Evolutionary conservation across 495 filamentous ascomycete genomes (phyloP).

Genomic region (Aspergillus coremiiformis): DNA sequence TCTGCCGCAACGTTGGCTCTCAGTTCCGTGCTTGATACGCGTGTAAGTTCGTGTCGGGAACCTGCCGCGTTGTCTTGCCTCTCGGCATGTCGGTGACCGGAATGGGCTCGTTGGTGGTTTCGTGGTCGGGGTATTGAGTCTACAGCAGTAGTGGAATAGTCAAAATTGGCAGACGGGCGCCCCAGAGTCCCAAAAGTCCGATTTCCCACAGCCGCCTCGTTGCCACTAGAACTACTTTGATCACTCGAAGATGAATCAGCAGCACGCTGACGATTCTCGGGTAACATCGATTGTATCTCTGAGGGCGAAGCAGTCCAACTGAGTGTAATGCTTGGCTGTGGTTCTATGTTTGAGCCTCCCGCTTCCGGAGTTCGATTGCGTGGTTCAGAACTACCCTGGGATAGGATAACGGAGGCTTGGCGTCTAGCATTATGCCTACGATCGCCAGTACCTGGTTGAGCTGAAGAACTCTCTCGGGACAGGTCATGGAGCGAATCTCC

Average conservation of each 20-base stretch:
- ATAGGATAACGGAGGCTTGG: constrained; percentile 39
- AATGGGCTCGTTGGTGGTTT: constrained; percentile 27
- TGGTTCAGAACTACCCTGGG: constrained; percentile 26
- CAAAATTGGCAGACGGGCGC: constrained; percentile 18
- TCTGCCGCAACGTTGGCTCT: constrained; percentile 36
- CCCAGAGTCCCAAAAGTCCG: constrained; percentile 12
- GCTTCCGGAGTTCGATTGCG: constrained; percentile 17
- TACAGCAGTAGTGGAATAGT: constrained; percentile 13
- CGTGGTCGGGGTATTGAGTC: constrained; percentile 20
- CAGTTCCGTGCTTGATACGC: constrained; percentile 28
- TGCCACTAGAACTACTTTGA: constrained; percentile 11
- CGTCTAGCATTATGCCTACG: constrained; percentile 35
- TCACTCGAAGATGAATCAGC: constrained; percentile 16
- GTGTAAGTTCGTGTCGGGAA: constrained; percentile 24
- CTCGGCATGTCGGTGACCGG: constrained; percentile 26
- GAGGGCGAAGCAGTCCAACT: constrained; percentile 35
- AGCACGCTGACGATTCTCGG: constrained; percentile 16
- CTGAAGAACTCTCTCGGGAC: constrained; percentile 25
- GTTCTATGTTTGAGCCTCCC: constrained; percentile 20
- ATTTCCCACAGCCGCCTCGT: constrained; percentile 10
- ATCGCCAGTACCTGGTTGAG: constrained; percentile 18
- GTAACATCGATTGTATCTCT: constrained; percentile 21
- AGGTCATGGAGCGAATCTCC: constrained; percentile 20
- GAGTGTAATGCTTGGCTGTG: constrained; percentile 29
- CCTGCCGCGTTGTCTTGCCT: constrained; percentile 22